A percentile compares a stretch with the other conserved stretches of the same genome.
Evolutionary conservation across 495 filamentous ascomycete genomes (phyloP).

Genomic region (Thozetella sp.): DNA sequence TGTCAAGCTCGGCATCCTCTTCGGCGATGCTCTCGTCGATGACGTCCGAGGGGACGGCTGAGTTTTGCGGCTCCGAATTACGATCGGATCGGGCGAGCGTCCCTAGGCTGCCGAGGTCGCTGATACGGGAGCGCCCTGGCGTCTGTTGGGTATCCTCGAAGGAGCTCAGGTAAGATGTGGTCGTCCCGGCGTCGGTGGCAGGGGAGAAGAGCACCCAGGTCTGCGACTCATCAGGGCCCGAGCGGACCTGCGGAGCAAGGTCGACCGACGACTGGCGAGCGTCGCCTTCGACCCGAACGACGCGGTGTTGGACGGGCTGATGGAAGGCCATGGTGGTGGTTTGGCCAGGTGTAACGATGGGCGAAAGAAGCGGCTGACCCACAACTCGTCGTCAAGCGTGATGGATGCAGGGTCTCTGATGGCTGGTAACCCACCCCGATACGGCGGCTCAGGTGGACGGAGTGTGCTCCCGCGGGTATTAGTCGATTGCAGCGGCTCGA

Average conservation of each 20-base stretch:
- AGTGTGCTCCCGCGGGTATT: not conserved
- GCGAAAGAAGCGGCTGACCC: not conserved
- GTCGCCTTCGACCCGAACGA: conserved; percentile 33
- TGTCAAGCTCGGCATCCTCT: conserved; percentile 82
- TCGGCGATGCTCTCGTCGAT: conserved; percentile 60
- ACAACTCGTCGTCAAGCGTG: not conserved
- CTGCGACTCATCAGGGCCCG: conserved; percentile 66
- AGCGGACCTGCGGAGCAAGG: conserved; percentile 36
- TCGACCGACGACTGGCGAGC: conserved; percentile 45
- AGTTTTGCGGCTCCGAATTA: conserved; percentile 36
- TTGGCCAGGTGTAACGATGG: not conserved
- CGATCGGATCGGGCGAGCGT: conserved; percentile 57
- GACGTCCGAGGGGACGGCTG: conserved; percentile 40
- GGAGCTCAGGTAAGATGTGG: conserved; percentile 70
- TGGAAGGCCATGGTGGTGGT: conserved; percentile 78
- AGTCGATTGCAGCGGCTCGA: not conserved
- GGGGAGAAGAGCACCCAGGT: conserved; percentile 98
- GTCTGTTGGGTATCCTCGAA: conserved; percentile 73
- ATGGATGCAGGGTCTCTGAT: not conserved
- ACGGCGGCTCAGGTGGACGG: not conserved
- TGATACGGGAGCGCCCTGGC: conserved; percentile 72
- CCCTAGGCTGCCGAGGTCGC: conserved; percentile 83
- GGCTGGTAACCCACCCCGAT: not conserved
- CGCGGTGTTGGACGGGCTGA: conserved; percentile 65
- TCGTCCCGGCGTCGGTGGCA: conserved; percentile 60